phyloP scores from a whole-genome alignment of 345 rosid species.

The Barbarea vulgaris region DNA sequence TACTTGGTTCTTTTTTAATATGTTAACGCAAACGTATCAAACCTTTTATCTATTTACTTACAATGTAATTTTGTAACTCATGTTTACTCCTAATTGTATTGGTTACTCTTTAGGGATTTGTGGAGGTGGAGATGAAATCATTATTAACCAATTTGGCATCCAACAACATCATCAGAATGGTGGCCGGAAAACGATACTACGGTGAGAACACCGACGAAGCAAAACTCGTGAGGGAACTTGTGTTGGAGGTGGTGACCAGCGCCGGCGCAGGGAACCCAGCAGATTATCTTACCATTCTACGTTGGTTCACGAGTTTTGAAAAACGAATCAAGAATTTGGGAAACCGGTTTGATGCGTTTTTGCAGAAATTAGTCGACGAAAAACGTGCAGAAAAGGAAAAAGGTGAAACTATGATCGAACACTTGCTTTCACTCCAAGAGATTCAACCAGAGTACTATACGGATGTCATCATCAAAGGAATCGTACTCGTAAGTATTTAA shows the following conservation, averaged over 20 bases:
- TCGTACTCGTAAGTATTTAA: slow-evolving; percentile 33
- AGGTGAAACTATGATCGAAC: slow-evolving; percentile 50
- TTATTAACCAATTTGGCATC: slow-evolving; percentile 41
- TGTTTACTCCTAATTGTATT: background rate
- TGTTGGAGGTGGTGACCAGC: slow-evolving; percentile 29
- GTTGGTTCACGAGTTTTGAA: slow-evolving; percentile 44
- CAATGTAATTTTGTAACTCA: background rate
- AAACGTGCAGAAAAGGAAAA: slow-evolving; percentile 28
- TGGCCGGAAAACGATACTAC: slow-evolving; percentile 48
- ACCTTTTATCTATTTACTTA: background rate
- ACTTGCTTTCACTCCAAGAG: slow-evolving; percentile 51
- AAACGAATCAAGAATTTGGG: slow-evolving; percentile 36
- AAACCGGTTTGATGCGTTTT: slow-evolving; percentile 41
- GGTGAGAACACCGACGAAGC: slow-evolving; percentile 51
- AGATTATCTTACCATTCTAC: slow-evolving; percentile 48
- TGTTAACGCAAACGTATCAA: background rate
- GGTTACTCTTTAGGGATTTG: slow-evolving; percentile 15
- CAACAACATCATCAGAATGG: slow-evolving; percentile 48
- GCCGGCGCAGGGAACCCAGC: slow-evolving; percentile 44
- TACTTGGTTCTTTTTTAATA: background rate
- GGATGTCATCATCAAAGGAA: slow-evolving; percentile 55
- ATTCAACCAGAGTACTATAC: slow-evolving; percentile 51
- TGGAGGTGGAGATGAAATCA: slow-evolving; percentile 46
- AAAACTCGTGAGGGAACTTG: slow-evolving; percentile 42
- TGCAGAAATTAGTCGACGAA: slow-evolving; percentile 53